These are phyloP conservation scores for Dioscorea cayenensis DNA, from an alignment of 116 monocot species.

Conservation along the genomic window DNA sequence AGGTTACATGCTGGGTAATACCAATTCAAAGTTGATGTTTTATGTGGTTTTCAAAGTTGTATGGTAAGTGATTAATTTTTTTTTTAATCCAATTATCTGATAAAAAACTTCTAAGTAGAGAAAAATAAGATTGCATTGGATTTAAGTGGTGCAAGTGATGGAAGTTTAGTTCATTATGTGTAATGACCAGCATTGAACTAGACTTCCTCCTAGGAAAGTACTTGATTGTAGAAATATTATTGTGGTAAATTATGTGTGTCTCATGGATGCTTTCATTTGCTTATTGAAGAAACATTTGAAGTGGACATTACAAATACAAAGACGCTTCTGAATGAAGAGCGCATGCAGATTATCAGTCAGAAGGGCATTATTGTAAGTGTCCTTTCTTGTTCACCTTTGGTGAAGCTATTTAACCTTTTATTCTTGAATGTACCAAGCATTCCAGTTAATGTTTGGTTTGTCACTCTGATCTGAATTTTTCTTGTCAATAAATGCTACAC, in stretches of 20 bases:
- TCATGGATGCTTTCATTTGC: not conserved
- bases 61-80: too few species aligned
- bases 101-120: too few species aligned
- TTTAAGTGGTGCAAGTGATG: too few species aligned
- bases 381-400: not conserved
- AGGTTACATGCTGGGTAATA: too few species aligned
- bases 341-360: conserved; percentile 50
- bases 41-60: too few species aligned
- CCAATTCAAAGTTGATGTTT: too few species aligned
- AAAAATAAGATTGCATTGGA: too few species aligned
- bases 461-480: not conserved
- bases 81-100: too few species aligned
- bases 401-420: not conserved
- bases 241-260: not conserved
- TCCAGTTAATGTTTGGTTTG: not conserved
- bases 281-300: conserved; percentile 70
- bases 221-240: not conserved
- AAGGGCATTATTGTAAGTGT: conserved; percentile 74
- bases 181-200: too few species aligned
- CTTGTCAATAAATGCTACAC: not conserved
- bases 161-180: too few species aligned
- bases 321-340: conserved; percentile 66
- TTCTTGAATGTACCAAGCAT: not conserved
- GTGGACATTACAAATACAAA: conserved; percentile 86
- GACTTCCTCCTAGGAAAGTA: too few species aligned